A percentile compares a stretch with the other conserved stretches of the same genome.
Evolutionary conservation across 1,284 basidiomycete genomes (phyloP).

Genomic region (Ustilago tritici): DNA sequence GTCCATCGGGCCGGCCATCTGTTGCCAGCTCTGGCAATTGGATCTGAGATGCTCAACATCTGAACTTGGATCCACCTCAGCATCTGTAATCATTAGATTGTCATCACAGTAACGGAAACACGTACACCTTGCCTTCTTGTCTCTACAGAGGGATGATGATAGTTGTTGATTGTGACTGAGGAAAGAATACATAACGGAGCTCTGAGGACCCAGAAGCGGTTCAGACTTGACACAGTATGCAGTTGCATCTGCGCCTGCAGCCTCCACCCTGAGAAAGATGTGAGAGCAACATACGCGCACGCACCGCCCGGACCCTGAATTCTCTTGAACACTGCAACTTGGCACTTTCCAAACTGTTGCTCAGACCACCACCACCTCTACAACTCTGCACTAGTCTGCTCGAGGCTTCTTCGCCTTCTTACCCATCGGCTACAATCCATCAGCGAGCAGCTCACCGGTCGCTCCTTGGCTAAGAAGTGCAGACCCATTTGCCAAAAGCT

Average conservation of each 20-base stretch:
- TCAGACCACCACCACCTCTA: not conserved
- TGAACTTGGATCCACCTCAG: not conserved
- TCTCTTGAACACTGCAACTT: slow-evolving; percentile 1
- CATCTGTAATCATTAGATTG: not conserved
- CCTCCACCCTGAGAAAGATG: slow-evolving; percentile 15
- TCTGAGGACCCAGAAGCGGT: too few relatives aligned
- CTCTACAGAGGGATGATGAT: not conserved
- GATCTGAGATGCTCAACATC: slow-evolving; percentile 21
- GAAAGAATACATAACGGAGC: not conserved
- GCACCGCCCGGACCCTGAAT: slow-evolving; percentile 25
- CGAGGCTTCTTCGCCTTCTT: too few relatives aligned
- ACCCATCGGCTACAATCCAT: too few relatives aligned
- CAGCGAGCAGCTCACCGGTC: too few relatives aligned
- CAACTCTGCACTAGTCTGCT: not conserved
- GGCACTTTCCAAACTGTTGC: not conserved
- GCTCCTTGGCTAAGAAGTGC: too few relatives aligned
- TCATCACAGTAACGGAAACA: not conserved
- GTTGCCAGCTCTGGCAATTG: slow-evolving; percentile 32
- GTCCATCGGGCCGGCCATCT: slow-evolving; percentile 30
- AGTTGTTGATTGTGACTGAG: not conserved
- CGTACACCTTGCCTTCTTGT: not conserved
- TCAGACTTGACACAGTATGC: not conserved
- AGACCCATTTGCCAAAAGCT: too few relatives aligned
- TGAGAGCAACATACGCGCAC: slow-evolving; percentile 22
- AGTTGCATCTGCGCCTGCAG: not conserved